phyloP scores from a whole-genome alignment of 2,329 filamentous ascomycete genomes.

The Diaporthe vexans region DNA sequence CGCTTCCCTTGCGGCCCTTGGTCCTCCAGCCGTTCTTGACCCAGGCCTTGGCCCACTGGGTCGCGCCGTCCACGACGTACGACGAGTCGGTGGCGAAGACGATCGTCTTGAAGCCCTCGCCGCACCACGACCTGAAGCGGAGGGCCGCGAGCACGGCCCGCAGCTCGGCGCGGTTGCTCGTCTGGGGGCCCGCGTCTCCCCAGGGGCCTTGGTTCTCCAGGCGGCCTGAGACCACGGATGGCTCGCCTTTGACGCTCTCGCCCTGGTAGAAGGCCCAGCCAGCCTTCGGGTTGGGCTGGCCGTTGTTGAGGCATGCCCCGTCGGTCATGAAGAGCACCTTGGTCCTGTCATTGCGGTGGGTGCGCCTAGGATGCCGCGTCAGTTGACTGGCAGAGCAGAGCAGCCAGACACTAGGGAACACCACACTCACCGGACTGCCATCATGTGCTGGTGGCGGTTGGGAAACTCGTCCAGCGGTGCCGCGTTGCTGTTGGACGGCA shows the following conservation, averaged over 20 bases:
- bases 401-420: too few relatives aligned
- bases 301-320: not conserved
- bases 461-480: too few relatives aligned
- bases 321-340: constrained; percentile 9
- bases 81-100: constrained; percentile 69
- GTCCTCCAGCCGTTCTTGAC: constrained; percentile 60
- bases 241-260: not conserved
- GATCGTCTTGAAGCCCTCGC: constrained; percentile 56
- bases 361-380: not conserved
- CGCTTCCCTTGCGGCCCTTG: not conserved
- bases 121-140: constrained; percentile 58
- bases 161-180: constrained; percentile 68
- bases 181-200: constrained; percentile 54
- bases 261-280: constrained; percentile 55
- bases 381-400: too few relatives aligned
- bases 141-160: constrained; percentile 67
- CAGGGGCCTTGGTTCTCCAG: constrained; percentile 60
- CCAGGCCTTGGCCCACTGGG: constrained; percentile 60
- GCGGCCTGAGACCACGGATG: constrained; percentile 45
- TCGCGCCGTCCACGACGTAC: constrained; percentile 63
- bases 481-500: not conserved
- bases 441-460: too few relatives aligned
- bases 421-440: too few relatives aligned
- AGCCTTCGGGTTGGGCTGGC: constrained; percentile 49
- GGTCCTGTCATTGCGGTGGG: not conserved